Evolutionary conservation across 495 filamentous ascomycete species (phyloP).

Genomic region (Parathielavia appendiculata): DNA sequence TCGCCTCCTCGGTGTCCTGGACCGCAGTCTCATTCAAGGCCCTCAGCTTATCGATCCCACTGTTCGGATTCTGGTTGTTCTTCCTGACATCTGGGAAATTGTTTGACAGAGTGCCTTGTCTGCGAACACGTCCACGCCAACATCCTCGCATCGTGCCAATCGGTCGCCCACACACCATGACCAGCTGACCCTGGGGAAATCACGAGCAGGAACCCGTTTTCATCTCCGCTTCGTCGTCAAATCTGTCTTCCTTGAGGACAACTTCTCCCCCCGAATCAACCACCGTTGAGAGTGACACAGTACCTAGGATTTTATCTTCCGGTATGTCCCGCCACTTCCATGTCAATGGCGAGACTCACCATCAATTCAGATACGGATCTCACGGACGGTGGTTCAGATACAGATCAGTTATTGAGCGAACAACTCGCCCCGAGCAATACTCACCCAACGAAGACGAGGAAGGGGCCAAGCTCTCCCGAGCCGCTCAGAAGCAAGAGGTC

Average conservation of each 20-base stretch:
- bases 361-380: neutral
- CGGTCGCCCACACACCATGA: too few species aligned
- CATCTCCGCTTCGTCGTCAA: neutral
- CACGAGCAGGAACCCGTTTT: slow-evolving; percentile 6
- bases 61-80: slow-evolving; percentile 3
- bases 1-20: slow-evolving; percentile 3
- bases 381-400: slow-evolving; percentile 3
- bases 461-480: slow-evolving; percentile 1
- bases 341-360: neutral
- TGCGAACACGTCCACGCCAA: neutral
- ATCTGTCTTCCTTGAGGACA: neutral
- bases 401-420: neutral
- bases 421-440: slow-evolving; percentile 1
- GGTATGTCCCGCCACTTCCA: neutral
- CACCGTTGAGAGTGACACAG: neutral
- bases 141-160: too few species aligned
- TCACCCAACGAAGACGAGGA: slow-evolving; percentile 7
- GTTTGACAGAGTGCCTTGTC: slow-evolving; percentile 1
- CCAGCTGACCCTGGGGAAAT: neutral
- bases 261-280: neutral
- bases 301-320: neutral
- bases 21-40: neutral
- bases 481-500: slow-evolving; percentile 6
- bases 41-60: slow-evolving; percentile 1
- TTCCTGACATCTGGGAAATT: slow-evolving; percentile 4